These are phyloP conservation scores for Afroboletus lepidellus DNA, from an alignment of 1,284 basidiomycete species.

Conservation along the genomic window DNA sequence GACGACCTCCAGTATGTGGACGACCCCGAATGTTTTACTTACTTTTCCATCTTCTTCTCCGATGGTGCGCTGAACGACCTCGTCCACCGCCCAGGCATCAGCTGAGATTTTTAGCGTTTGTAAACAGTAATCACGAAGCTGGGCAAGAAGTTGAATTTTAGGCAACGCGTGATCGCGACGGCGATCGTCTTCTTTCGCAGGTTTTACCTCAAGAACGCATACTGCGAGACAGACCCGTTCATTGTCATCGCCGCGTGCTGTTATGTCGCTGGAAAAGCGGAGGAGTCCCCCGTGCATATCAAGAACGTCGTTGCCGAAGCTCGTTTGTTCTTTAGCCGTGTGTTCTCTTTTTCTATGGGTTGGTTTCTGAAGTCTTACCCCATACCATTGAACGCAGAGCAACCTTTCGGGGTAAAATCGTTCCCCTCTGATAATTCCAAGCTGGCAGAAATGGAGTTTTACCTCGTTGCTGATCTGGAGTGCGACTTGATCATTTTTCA, in stretches of 20 bases:
- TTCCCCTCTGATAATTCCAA: slow-evolving; percentile 88
- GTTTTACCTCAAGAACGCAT: slow-evolving; percentile 93
- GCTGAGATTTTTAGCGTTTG: neutral
- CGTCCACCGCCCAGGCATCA: neutral
- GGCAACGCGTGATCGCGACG: slow-evolving; percentile 90
- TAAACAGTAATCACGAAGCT: slow-evolving; percentile 48
- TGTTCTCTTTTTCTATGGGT: slow-evolving; percentile 28
- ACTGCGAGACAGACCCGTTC: slow-evolving; percentile 93
- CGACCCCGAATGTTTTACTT: slow-evolving; percentile 70
- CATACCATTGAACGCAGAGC: slow-evolving; percentile 36
- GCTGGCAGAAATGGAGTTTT: slow-evolving; percentile 98
- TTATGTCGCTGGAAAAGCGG: slow-evolving; percentile 95
- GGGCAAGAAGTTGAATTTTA: slow-evolving; percentile 79
- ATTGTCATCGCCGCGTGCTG: slow-evolving; percentile 91
- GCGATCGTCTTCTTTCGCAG: slow-evolving; percentile 92
- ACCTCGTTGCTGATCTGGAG: slow-evolving; percentile 93
- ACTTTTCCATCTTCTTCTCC: slow-evolving; percentile 83
- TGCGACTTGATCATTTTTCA: slow-evolving; percentile 94
- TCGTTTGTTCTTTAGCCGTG: slow-evolving; percentile 74
- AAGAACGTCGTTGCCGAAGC: slow-evolving; percentile 90
- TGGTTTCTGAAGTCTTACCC: neutral
- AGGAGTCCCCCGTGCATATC: slow-evolving; percentile 94
- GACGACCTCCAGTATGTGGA: slow-evolving; percentile 79
- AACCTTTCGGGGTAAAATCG: slow-evolving; percentile 67
- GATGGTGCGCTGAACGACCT: slow-evolving; percentile 48